These are phyloP conservation scores for Leucocoprinus sp. DNA, from an alignment of 768 basidiomycete species.

Conservation along the genomic window DNA sequence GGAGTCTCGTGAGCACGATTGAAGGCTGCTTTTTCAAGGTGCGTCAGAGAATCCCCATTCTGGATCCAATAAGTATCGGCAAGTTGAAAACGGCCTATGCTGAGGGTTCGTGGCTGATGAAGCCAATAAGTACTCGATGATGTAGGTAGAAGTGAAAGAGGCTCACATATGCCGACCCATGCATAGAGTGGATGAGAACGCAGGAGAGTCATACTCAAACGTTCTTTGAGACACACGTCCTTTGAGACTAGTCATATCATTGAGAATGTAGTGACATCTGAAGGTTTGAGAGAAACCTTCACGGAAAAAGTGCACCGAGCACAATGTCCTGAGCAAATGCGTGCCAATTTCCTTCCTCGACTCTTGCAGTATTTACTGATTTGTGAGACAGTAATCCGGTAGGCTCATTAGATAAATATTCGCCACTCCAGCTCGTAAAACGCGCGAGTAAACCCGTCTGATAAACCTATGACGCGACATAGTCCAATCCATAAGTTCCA, in stretches of 20 bases:
- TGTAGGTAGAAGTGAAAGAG: neutral
- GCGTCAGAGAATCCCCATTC: constrained; percentile 21
- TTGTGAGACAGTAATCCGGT: constrained; percentile 23
- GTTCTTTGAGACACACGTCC: constrained; percentile 34
- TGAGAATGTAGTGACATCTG: constrained; percentile 7
- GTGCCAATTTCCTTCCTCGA: constrained; percentile 22
- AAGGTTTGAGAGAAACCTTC: constrained; percentile 22
- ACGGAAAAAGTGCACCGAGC: constrained; percentile 24
- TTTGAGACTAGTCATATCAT: constrained; percentile 25
- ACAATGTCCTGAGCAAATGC: constrained; percentile 25
- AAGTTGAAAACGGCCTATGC: constrained; percentile 17
- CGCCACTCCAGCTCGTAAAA: constrained; percentile 16
- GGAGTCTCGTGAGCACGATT: constrained; percentile 14
- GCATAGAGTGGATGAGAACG: constrained; percentile 19
- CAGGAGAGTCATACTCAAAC: constrained; percentile 26
- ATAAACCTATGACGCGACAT: constrained; percentile 11
- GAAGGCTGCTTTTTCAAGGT: constrained; percentile 18
- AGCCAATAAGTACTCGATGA: neutral
- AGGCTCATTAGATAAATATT: constrained; percentile 21
- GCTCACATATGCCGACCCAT: constrained; percentile 19
- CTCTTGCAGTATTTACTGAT: constrained; percentile 17
- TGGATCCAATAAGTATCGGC: constrained; percentile 27
- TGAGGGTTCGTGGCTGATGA: constrained; percentile 14
- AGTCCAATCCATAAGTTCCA: neutral
- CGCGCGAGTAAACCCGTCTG: constrained; percentile 18